Percentiles rank a stretch among this genome's conserved stretches.
phyloP scores from a whole-genome alignment of 2,329 filamentous ascomycete species.

The Diaporthe citri region DNA sequence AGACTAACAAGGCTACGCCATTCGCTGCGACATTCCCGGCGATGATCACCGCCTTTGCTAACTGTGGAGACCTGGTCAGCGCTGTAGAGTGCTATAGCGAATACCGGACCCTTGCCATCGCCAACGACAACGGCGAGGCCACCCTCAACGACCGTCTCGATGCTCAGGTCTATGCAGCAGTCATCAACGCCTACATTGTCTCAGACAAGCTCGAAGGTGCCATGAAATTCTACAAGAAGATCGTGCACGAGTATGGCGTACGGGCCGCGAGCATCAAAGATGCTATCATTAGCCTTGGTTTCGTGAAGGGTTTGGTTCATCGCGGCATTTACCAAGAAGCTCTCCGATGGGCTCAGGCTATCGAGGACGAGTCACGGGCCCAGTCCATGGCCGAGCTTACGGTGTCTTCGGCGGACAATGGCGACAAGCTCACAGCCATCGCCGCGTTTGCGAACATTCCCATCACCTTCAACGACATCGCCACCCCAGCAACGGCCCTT shows the following conservation, averaged over 20 bases:
- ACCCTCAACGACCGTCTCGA: conserved; percentile 80
- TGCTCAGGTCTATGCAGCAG: conserved; percentile 87
- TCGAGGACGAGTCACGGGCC: conserved; percentile 70
- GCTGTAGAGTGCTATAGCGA: conserved; percentile 97
- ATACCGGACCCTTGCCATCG: conserved; percentile 90
- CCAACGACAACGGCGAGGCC: conserved; percentile 80
- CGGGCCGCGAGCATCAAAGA: conserved; percentile 76
- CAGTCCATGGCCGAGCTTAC: conserved; percentile 80
- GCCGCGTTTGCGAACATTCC: conserved; percentile 74
- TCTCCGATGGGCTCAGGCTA: conserved; percentile 76
- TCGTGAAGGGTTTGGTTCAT: conserved; percentile 83
- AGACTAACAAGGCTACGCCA: conserved; percentile 78
- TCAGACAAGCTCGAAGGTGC: conserved; percentile 86
- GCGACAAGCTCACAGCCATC: conserved; percentile 76
- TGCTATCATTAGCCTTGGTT: conserved; percentile 77
- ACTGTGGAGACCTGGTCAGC: conserved; percentile 82
- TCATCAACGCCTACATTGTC: conserved; percentile 89
- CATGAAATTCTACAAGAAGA: conserved; percentile 85
- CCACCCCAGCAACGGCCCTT: conserved; percentile 80
- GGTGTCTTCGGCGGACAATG: conserved; percentile 82
- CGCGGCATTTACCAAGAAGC: conserved; percentile 79
- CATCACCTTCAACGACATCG: conserved; percentile 61
- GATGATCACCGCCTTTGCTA: conserved; percentile 95
- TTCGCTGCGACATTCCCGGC: conserved; percentile 86
- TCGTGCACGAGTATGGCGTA: conserved; percentile 73